Evolutionary conservation across 805 yeast species (phyloP).

Genomic region (Torulaspora indica): DNA sequence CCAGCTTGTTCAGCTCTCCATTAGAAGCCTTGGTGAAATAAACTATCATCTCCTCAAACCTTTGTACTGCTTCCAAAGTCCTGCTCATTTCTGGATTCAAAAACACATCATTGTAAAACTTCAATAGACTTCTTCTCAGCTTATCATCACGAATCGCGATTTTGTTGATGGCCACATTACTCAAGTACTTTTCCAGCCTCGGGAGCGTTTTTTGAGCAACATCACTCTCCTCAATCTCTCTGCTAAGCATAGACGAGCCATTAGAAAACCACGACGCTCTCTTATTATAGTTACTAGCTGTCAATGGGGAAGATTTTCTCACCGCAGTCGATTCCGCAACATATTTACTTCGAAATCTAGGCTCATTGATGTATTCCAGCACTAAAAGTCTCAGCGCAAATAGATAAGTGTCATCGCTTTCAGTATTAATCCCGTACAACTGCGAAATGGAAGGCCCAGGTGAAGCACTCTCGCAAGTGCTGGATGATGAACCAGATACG

Average conservation of each 20-base stretch:
- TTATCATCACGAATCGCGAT: constrained; percentile 39
- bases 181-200: constrained; percentile 41
- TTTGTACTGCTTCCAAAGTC: constrained; percentile 34
- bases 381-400: constrained; percentile 52
- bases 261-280: constrained; percentile 15
- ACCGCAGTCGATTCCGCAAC: constrained; percentile 4
- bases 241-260: constrained; percentile 4
- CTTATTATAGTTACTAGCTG: constrained; percentile 9
- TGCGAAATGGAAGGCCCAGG: constrained; percentile 12
- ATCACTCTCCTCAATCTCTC: constrained; percentile 27
- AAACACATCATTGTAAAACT: constrained; percentile 55
- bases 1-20: constrained; percentile 45
- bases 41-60: constrained; percentile 46
- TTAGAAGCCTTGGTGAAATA: constrained; percentile 51
- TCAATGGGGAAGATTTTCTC: not conserved
- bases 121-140: constrained; percentile 51
- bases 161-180: constrained; percentile 45
- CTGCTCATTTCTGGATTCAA: constrained; percentile 39
- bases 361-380: constrained; percentile 59
- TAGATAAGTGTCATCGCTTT: constrained; percentile 41
- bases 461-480: constrained; percentile 8
- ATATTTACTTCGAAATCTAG: constrained; percentile 45
- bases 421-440: constrained; percentile 6
- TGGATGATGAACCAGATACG: constrained; percentile 13
- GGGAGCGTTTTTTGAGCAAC: constrained; percentile 37